Conservation (phyloP, 179 eudicot species). For the Beta corolliflora region DNA sequence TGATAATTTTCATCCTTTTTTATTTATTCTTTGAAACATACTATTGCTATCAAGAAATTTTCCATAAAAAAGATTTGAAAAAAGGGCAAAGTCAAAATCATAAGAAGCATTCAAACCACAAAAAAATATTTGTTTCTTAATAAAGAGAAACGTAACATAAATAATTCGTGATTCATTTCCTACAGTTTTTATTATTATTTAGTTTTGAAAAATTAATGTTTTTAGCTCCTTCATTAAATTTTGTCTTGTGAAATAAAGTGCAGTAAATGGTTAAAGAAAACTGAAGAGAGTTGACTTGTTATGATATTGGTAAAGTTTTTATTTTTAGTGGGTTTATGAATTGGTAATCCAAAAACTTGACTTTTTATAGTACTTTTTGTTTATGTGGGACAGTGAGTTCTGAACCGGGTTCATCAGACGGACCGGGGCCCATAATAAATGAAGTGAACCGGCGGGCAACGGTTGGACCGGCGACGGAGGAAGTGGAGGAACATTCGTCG, state of each 20-base stretch:
- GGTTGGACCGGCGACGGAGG: conserved; percentile 41
- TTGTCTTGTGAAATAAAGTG: too few relatives aligned
- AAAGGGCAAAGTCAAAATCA: not conserved
- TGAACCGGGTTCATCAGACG: conserved; percentile 59
- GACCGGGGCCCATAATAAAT: conserved; percentile 25
- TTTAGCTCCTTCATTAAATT: not conserved
- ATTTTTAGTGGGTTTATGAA: conserved; percentile 6
- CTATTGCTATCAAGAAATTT: not conserved
- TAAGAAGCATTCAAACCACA: not conserved
- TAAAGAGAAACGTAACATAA: too few relatives aligned
- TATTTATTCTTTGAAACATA: not conserved
- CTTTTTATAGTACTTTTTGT: not conserved
- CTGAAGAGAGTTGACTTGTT: conserved; percentile 26
- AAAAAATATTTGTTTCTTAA: too few relatives aligned
- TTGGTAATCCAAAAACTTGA: conserved; percentile 5
- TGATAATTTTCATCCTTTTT: not conserved
- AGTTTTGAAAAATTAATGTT: not conserved
- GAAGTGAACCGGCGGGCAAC: conserved; percentile 45
- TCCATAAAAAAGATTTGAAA: not conserved
- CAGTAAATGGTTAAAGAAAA: too few relatives aligned
- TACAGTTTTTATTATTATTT: not conserved
- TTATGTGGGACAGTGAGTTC: conserved; percentile 38
- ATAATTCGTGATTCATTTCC: not conserved
- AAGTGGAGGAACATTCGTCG: conserved; percentile 54
- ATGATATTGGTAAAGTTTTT: conserved; percentile 11